phyloP scores from a whole-genome alignment of 2,329 filamentous ascomycete genomes.

The Ophiostoma tasmaniense region DNA sequence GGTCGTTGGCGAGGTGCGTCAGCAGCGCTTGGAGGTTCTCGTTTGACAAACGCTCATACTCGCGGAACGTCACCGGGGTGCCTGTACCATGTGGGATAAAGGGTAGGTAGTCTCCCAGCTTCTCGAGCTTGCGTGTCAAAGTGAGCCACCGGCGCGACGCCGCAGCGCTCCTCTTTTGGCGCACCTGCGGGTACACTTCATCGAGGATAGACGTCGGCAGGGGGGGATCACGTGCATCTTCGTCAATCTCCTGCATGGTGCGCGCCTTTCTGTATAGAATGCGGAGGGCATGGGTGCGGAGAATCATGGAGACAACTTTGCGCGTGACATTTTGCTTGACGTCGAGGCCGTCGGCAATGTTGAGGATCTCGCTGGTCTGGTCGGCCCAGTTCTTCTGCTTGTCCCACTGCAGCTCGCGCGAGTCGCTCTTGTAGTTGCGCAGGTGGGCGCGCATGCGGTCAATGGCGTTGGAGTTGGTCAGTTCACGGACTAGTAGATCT shows the following conservation, averaged over 20 bases:
- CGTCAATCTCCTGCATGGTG: background rate
- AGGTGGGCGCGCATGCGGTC: background rate
- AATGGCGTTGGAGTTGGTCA: background rate
- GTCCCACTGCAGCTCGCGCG: background rate
- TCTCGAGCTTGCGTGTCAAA: background rate
- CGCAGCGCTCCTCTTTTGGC: background rate
- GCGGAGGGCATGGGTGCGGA: background rate
- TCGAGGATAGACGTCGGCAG: background rate
- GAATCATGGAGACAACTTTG: conserved; percentile 1
- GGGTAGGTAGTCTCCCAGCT: background rate
- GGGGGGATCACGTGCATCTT: background rate
- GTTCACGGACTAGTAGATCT: background rate
- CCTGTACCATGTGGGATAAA: background rate
- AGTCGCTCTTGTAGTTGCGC: conserved; percentile 4
- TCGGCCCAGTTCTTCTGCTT: background rate
- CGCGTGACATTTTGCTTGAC: background rate
- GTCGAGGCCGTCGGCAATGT: background rate
- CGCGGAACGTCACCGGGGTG: background rate
- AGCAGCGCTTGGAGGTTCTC: background rate
- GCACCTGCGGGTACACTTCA: background rate
- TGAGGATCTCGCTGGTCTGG: background rate
- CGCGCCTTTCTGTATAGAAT: background rate
- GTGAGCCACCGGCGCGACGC: background rate
- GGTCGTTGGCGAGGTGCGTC: background rate
- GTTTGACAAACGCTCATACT: background rate